Conservation (phyloP, 2,329 filamentous ascomycete species). For the Fusarium marasasianum region DNA sequence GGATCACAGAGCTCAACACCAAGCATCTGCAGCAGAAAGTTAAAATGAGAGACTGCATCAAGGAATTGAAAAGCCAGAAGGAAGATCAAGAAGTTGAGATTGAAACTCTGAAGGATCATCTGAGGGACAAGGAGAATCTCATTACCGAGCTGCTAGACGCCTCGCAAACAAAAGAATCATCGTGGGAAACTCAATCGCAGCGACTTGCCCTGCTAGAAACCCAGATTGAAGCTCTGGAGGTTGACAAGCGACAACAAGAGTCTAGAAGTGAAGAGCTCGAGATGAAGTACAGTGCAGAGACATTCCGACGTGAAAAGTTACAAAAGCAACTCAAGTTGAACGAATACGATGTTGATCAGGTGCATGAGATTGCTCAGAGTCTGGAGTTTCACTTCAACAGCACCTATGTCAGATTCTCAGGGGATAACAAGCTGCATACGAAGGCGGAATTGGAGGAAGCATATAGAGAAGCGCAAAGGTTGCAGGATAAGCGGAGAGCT, state of each 20-base stretch:
- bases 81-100: not conserved
- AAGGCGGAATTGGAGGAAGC: not conserved
- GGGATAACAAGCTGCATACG: not conserved
- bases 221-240: not conserved
- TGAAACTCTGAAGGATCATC: not conserved
- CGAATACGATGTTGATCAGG: not conserved
- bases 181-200: not conserved
- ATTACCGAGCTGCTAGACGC: rapidly evolving
- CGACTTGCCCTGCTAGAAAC: not conserved
- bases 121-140: rapidly evolving
- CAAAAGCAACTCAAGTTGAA: not conserved
- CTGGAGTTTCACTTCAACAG: not conserved
- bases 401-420: not conserved
- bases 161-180: not conserved
- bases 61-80: not conserved
- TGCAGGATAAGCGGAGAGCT: not conserved
- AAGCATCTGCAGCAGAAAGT: no score
- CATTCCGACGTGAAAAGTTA: rapidly evolving
- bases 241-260: rapidly evolving
- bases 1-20: not conserved
- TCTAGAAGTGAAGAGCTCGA: not conserved
- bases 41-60: not conserved
- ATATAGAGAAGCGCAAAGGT: not conserved
- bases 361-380: not conserved
- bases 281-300: not conserved